Conservation (phyloP, 148 eudicot species). For the Silene latifolia region DNA sequence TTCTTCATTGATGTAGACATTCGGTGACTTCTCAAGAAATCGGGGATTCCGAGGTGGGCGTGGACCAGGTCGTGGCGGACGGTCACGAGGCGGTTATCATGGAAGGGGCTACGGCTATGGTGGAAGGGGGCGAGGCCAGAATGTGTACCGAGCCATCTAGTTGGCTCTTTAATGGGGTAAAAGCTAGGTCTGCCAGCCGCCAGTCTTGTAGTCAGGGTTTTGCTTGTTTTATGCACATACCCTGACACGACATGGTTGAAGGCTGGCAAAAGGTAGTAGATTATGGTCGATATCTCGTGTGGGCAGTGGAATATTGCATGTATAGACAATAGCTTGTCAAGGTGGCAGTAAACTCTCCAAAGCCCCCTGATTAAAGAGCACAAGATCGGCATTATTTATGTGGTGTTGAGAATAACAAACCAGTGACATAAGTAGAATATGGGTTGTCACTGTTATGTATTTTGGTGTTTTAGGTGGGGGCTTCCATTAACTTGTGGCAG, state of each 20-base stretch:
- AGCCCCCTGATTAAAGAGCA: constrained; percentile 8
- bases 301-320: constrained; percentile 15
- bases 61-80: constrained; percentile 47
- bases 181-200: constrained; percentile 17
- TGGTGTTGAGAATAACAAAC: constrained; percentile 16
- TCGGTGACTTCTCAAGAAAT: constrained; percentile 47
- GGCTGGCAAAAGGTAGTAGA: constrained; percentile 12
- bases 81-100: constrained; percentile 45
- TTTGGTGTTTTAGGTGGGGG: not conserved
- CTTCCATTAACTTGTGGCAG: constrained; percentile 18
- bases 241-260: constrained; percentile 17
- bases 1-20: constrained; percentile 39
- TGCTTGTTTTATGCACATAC: constrained; percentile 18
- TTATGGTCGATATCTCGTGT: not conserved
- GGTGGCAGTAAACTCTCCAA: not conserved
- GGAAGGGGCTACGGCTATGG: constrained; percentile 48
- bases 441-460: not conserved
- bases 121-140: constrained; percentile 50
- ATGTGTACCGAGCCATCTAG: constrained; percentile 38
- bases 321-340: constrained; percentile 5
- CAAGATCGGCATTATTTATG: not conserved
- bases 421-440: constrained; percentile 5
- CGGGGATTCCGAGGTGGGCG: constrained; percentile 45
- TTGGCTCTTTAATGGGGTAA: not conserved
- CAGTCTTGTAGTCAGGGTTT: constrained; percentile 17